phyloP scores from a whole-genome alignment of 495 filamentous ascomycete genomes.

The Parachaetomium inaequale region DNA sequence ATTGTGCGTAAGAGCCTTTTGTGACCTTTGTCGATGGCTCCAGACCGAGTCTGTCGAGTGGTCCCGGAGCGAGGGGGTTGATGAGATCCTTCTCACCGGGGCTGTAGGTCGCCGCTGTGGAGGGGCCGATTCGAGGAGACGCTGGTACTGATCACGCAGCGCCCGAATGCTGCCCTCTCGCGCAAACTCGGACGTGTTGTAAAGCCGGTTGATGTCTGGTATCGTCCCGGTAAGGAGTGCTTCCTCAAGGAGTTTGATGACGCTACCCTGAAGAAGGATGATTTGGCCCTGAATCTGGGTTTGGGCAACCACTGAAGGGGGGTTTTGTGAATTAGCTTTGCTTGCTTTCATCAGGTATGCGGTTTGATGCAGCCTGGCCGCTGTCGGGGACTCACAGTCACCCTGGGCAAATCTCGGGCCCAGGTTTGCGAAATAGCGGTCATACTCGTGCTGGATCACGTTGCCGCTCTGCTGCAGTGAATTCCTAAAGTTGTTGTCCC shows the following conservation, averaged over 20 bases:
- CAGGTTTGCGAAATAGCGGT: constrained; percentile 26
- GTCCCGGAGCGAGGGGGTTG: constrained; percentile 25
- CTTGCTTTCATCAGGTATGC: no score
- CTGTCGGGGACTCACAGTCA: constrained; percentile 26
- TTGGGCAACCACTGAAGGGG: constrained; percentile 31
- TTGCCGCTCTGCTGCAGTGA: constrained; percentile 31
- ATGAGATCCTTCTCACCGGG: constrained; percentile 27
- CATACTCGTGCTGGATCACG: constrained; percentile 31
- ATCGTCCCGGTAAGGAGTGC: constrained; percentile 28
- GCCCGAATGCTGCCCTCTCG: constrained; percentile 35
- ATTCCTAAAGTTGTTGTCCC: constrained; percentile 17
- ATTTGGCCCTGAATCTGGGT: constrained; percentile 37
- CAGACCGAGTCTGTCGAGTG: not conserved
- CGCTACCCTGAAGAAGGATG: constrained; percentile 34
- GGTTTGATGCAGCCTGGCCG: no score
- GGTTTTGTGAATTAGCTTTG: not conserved
- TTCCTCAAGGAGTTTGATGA: constrained; percentile 35
- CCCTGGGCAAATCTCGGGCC: constrained; percentile 35
- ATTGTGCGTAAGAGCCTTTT: constrained; percentile 4
- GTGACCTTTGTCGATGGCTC: not conserved
- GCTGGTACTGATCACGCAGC: constrained; percentile 37
- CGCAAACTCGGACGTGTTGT: constrained; percentile 38
- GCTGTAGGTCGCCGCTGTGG: constrained; percentile 15
- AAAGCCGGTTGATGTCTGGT: constrained; percentile 29
- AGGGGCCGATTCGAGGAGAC: constrained; percentile 24